Evolutionary conservation across 2,329 filamentous ascomycete species (phyloP).

Genomic region (Periconia sp.): DNA sequence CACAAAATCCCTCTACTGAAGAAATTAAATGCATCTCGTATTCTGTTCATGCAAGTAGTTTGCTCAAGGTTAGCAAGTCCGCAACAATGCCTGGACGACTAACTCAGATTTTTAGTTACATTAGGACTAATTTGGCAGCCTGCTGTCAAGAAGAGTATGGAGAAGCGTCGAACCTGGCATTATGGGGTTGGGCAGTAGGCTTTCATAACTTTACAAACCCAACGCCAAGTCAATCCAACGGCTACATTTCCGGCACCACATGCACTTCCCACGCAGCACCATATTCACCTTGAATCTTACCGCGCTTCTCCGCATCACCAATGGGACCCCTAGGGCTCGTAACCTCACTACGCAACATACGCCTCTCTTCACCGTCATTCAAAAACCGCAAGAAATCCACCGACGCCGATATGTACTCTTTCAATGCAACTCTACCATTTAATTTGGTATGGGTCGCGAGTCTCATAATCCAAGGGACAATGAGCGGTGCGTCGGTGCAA

Average conservation of each 20-base stretch:
- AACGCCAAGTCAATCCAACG: too few relatives aligned
- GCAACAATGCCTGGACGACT: too few relatives aligned
- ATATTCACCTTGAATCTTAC: slow-evolving; percentile 26
- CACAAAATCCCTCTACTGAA: too few relatives aligned
- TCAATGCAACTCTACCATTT: slow-evolving; percentile 61
- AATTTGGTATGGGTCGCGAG: slow-evolving; percentile 67
- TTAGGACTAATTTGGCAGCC: too few relatives aligned
- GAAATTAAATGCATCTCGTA: too few relatives aligned
- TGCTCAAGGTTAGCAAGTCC: too few relatives aligned
- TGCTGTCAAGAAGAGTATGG: too few relatives aligned
- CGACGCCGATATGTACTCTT: slow-evolving; percentile 66
- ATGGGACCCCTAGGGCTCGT: slow-evolving; percentile 47
- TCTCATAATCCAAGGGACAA: slow-evolving; percentile 66
- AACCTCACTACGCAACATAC: slow-evolving; percentile 58
- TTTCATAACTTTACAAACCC: too few relatives aligned
- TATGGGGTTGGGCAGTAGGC: too few relatives aligned
- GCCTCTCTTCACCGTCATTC: slow-evolving; percentile 47
- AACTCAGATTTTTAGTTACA: too few relatives aligned
- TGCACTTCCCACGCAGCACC: slow-evolving; percentile 53
- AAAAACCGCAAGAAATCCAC: slow-evolving; percentile 63
- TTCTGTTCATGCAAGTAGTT: too few relatives aligned
- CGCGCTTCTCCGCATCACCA: slow-evolving; percentile 32
- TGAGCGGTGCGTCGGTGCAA: slow-evolving; percentile 70
- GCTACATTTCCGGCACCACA: slow-evolving; percentile 39
- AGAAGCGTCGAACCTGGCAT: too few relatives aligned